Evolutionary conservation across 73 alveolate genomes (phyloP).

Genomic region (Halteria grandinella): DNA sequence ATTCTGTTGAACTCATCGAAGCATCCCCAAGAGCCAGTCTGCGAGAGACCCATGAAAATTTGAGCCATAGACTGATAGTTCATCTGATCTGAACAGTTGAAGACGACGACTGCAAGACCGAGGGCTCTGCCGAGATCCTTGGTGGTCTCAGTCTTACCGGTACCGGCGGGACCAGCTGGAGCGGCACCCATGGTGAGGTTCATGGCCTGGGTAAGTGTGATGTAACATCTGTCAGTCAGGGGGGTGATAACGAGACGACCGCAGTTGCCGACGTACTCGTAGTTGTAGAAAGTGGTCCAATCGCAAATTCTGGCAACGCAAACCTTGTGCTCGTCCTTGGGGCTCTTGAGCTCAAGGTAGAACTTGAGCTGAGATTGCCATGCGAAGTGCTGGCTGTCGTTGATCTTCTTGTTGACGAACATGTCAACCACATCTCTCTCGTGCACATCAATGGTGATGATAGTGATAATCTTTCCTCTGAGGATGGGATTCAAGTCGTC

Average conservation of each 20-base stretch:
- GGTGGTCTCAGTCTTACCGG: slow-evolving; percentile 97
- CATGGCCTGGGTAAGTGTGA: slow-evolving; percentile 99
- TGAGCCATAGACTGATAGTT: slow-evolving; percentile 98
- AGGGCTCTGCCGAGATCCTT: slow-evolving; percentile 97
- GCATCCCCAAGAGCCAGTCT: slow-evolving; percentile 99
- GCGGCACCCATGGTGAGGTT: slow-evolving; percentile 99
- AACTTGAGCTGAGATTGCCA: slow-evolving; percentile 99
- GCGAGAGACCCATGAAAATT: slow-evolving; percentile 99
- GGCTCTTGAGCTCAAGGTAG: slow-evolving; percentile 87
- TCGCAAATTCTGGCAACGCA: slow-evolving; percentile 98
- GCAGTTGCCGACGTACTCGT: slow-evolving; percentile 99
- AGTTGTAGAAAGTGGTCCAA: slow-evolving; percentile 96
- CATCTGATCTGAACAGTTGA: slow-evolving; percentile 99
- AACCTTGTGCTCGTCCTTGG: slow-evolving; percentile 85
- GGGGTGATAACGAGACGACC: slow-evolving; percentile 99
- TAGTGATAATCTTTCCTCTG: slow-evolving; percentile 98
- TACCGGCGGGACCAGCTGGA: slow-evolving; percentile 99
- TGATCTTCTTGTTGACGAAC: slow-evolving; percentile 82
- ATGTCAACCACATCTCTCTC: slow-evolving; percentile 98
- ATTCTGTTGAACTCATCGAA: slow-evolving; percentile 99
- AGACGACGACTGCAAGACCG: slow-evolving; percentile 98
- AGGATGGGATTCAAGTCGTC: slow-evolving; percentile 83
- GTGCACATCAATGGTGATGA: slow-evolving; percentile 99
- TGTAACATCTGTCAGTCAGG: slow-evolving; percentile 99
- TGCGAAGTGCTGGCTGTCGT: slow-evolving; percentile 86